Evolutionary conservation across 1,139 yeast species (phyloP).

Genomic region (Candida labiduridarum): DNA sequence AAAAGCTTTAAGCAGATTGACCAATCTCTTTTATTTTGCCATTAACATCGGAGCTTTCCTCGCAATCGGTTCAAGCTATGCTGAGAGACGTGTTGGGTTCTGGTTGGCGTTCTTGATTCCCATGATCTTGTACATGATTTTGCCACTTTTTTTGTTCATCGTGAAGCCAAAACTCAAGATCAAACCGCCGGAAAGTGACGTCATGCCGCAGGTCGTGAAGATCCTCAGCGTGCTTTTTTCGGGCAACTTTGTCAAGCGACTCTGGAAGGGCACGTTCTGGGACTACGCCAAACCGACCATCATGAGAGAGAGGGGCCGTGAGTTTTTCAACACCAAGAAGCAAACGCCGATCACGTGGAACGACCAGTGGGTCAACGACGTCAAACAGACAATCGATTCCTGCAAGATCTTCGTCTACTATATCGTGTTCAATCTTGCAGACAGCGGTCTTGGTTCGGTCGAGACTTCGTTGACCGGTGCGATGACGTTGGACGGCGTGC

Average conservation of each 20-base stretch:
- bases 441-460: conserved; percentile 65
- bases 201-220: conserved; percentile 36
- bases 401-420: conserved; percentile 66
- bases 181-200: conserved; percentile 50
- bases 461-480: conserved; percentile 69
- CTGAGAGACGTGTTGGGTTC: conserved; percentile 70
- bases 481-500: conserved; percentile 67
- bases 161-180: conserved; percentile 41
- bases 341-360: conserved; percentile 45
- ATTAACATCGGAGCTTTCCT: conserved; percentile 81
- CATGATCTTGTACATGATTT: conserved; percentile 47
- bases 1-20: conserved; percentile 71
- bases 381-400: conserved; percentile 58
- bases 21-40: conserved; percentile 76
- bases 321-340: conserved; percentile 28
- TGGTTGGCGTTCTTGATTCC: conserved; percentile 76
- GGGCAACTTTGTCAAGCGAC: conserved; percentile 24
- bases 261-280: conserved; percentile 46
- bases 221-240: conserved; percentile 35
- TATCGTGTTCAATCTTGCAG: conserved; percentile 63
- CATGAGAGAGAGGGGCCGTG: conserved; percentile 47
- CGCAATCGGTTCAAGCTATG: conserved; percentile 74
- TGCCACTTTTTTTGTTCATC: conserved; percentile 48
- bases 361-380: conserved; percentile 63
- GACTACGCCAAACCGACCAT: conserved; percentile 56